Evolutionary conservation across 1,284 basidiomycete species (phyloP), one percentile per base, ranked within the genome.

Genomic region (Phellinidium pouzarii): DNA sequence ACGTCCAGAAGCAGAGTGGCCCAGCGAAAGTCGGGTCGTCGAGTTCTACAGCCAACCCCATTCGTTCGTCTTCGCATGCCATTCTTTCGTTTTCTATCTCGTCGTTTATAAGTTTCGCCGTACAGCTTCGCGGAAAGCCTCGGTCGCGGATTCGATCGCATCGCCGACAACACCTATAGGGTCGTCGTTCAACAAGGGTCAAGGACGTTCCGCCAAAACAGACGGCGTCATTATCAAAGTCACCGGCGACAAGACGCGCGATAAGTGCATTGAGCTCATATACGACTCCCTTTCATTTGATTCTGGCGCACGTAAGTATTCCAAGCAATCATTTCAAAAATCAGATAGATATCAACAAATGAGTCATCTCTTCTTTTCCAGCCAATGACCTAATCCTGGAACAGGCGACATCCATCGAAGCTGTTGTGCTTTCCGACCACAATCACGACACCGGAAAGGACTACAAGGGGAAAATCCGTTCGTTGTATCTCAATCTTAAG

Each of bases 401-500:
- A 17, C 75, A 79, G 25, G 83, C 87, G 1, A 72, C 73, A 46
- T 78, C 66, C 0, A 73, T 90, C 41, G 88, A 90, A 66, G 71
- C 71, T 34, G 72, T 74, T 0, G 80, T 87, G 0, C 73, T 71
- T 53, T 58, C 62, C 3, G 76, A 77, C 49, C 74, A 73, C 56
- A 74, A 72, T 3, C 69, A 69, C 69, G 23, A 78, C 68, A 3
- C 68, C 62, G 2, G 63, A 68, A n/a, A 63, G 19, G 69, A 61
- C 4, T 94, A 93, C 68, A 84, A 82, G 59, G 68, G 75, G 66
- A 97, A 93, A 68, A 90, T 98, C 56, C 84, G 95, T 25, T 86
- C 85, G n/a, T 71, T 98, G 36, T 94, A 82, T 64, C 85, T 96
- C 61, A 98, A 88, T 67, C 75, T 99, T 60, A 97, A 96, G 68